Evolutionary conservation across 768 basidiomycete species (phyloP).

Genomic region (Trametes sanguinea): DNA sequence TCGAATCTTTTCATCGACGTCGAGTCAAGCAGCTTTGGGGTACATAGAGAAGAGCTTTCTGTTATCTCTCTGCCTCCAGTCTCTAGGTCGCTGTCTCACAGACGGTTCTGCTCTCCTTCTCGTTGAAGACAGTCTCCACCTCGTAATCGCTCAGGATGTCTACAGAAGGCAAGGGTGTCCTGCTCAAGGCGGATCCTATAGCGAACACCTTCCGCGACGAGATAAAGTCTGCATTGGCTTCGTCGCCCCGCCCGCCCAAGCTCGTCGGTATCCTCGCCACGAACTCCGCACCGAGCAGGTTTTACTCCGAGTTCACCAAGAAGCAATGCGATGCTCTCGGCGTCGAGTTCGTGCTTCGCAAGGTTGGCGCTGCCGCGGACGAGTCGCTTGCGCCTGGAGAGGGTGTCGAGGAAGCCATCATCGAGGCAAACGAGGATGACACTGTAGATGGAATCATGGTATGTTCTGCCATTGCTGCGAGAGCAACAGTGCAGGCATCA

Average conservation of each 20-base stretch:
- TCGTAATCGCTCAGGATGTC: neutral
- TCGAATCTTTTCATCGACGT: slow-evolving; percentile 13
- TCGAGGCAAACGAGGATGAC: slow-evolving; percentile 89
- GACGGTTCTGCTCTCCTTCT: too few relatives aligned
- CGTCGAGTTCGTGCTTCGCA: slow-evolving; percentile 80
- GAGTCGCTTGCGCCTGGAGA: slow-evolving; percentile 70
- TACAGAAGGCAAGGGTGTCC: slow-evolving; percentile 61
- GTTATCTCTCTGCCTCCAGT: too few relatives aligned
- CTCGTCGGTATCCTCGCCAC: slow-evolving; percentile 93
- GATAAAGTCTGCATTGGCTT: slow-evolving; percentile 50
- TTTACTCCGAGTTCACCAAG: slow-evolving; percentile 88
- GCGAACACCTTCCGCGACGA: slow-evolving; percentile 72
- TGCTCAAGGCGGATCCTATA: slow-evolving; percentile 79
- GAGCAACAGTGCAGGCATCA: neutral
- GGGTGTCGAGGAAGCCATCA: slow-evolving; percentile 93
- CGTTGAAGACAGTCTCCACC: neutral
- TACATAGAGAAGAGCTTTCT: too few relatives aligned
- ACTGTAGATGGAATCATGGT: slow-evolving; percentile 95
- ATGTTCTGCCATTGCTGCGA: slow-evolving; percentile 26
- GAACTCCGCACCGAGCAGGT: slow-evolving; percentile 72
- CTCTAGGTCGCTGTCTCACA: too few relatives aligned
- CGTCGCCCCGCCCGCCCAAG: slow-evolving; percentile 53
- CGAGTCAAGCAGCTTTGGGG: slow-evolving; percentile 4
- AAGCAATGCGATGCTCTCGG: slow-evolving; percentile 90
- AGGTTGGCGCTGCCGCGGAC: slow-evolving; percentile 62